A percentile compares a stretch with the other conserved stretches of the same genome.
phyloP scores from a whole-genome alignment of 768 basidiomycete species.

The Leucocoprinus leucothites region DNA sequence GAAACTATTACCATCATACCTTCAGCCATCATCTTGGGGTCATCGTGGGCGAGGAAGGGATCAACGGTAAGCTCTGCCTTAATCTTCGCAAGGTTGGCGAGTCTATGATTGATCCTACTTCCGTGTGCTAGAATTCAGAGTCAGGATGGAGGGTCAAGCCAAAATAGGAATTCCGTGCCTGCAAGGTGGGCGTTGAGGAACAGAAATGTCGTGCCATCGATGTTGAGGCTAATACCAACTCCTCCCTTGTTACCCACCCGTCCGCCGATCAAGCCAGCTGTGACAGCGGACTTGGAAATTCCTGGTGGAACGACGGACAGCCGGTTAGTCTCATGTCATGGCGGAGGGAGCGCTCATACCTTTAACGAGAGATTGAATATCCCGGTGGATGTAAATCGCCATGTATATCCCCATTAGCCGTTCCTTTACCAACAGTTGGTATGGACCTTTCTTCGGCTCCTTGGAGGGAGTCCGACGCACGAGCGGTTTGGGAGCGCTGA shows the following conservation, averaged over 20 bases:
- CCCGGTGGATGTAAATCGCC: slow-evolving; percentile 71
- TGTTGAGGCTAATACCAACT: slow-evolving; percentile 84
- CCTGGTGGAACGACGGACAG: slow-evolving; percentile 33
- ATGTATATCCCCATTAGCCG: slow-evolving; percentile 89
- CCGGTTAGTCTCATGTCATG: slow-evolving; percentile 11
- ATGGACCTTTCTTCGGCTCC: slow-evolving; percentile 63
- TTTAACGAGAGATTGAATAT: slow-evolving; percentile 59
- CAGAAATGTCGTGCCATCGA: slow-evolving; percentile 78
- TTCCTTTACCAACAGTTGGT: slow-evolving; percentile 83
- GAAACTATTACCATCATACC: slow-evolving; percentile 33
- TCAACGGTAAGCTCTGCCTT: slow-evolving; percentile 81
- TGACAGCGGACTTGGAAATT: slow-evolving; percentile 77
- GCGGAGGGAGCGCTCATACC: slow-evolving; percentile 34
- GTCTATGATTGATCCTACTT: slow-evolving; percentile 69
- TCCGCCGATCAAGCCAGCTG: slow-evolving; percentile 87
- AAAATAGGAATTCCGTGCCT: slow-evolving; percentile 37
- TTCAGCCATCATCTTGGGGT: slow-evolving; percentile 68
- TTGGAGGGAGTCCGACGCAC: slow-evolving; percentile 39
- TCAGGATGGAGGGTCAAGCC: not conserved
- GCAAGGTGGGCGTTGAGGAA: slow-evolving; percentile 93
- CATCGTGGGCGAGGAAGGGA: slow-evolving; percentile 63
- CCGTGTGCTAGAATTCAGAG: slow-evolving; percentile 57
- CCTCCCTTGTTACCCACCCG: slow-evolving; percentile 92
- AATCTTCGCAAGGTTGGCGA: slow-evolving; percentile 87
- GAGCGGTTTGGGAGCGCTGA: slow-evolving; percentile 39